phyloP scores from a whole-genome alignment of 106 monocot genomes.

The Phalaenopsis equestris region DNA sequence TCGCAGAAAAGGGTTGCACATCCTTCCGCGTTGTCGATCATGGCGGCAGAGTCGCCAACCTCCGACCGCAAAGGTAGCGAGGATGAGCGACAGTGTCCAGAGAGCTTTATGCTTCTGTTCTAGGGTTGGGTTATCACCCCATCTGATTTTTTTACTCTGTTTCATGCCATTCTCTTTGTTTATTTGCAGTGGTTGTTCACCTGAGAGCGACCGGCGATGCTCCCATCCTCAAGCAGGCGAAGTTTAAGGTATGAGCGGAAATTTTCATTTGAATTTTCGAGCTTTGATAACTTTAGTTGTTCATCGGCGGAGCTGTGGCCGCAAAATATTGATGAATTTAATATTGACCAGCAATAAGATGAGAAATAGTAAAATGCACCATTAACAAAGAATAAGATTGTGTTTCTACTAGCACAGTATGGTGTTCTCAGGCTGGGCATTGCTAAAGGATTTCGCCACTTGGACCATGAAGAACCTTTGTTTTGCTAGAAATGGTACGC shows the following conservation, averaged over 20 bases:
- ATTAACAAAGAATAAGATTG: background rate
- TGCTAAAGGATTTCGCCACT: too few species aligned
- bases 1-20: background rate
- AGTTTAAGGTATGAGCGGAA: conserved; percentile 54
- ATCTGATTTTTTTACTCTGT: background rate
- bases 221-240: conserved; percentile 91
- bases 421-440: background rate
- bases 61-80: conserved; percentile 44
- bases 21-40: background rate
- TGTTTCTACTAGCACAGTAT: background rate
- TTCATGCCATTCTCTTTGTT: conserved; percentile 1
- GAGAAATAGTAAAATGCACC: too few species aligned
- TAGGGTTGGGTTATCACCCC: conserved; percentile 1
- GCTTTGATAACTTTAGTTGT: background rate
- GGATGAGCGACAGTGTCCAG: background rate
- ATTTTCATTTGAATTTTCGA: background rate
- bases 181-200: conserved; percentile 71
- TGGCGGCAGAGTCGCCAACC: conserved; percentile 31
- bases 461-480: background rate
- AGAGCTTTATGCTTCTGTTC: background rate
- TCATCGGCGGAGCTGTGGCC: background rate
- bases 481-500: background rate
- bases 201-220: conserved; percentile 87
- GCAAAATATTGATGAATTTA: too few species aligned
- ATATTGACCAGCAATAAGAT: too few species aligned